Evolutionary conservation across 2,329 filamentous ascomycete genomes (phyloP).

Genomic region (Microthyrium microscopicum): DNA sequence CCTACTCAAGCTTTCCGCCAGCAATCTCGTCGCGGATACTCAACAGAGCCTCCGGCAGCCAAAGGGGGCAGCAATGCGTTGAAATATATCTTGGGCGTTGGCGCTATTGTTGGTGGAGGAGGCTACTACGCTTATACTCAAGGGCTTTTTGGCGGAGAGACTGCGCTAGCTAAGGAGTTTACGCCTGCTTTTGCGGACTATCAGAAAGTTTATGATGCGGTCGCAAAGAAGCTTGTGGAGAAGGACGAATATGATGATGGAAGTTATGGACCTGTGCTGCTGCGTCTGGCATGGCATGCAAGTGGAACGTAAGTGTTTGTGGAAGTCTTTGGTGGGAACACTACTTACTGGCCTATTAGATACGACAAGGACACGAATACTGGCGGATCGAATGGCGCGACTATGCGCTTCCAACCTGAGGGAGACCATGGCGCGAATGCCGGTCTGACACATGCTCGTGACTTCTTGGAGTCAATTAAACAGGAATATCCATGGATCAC

Average conservation of each 20-base stretch:
- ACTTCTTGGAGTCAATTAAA: conserved; percentile 89
- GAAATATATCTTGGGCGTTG: conserved; percentile 18
- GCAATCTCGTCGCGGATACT: conserved; percentile 62
- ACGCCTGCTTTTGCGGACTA: conserved; percentile 72
- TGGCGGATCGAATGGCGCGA: conserved; percentile 88
- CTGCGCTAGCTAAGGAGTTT: conserved; percentile 33
- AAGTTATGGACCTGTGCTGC: conserved; percentile 79
- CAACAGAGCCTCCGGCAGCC: conserved; percentile 29
- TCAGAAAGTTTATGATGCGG: conserved; percentile 83
- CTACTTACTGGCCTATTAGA: conserved; percentile 14
- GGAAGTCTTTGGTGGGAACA: conserved; percentile 2
- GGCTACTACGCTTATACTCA: conserved; percentile 4
- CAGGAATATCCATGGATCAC: conserved; percentile 49
- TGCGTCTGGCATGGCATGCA: conserved; percentile 87
- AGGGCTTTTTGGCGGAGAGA: conserved; percentile 21
- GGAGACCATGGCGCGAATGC: conserved; percentile 85
- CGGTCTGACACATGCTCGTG: conserved; percentile 67
- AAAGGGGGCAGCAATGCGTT: conserved; percentile 32
- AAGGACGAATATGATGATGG: conserved; percentile 94
- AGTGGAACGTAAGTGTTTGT: conserved; percentile 51
- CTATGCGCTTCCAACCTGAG: conserved; percentile 90
- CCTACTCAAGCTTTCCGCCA: conserved; percentile 53
- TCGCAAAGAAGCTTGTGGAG: conserved; percentile 66
- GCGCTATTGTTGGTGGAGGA: conserved; percentile 15
- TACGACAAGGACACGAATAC: conserved; percentile 78